Conservation (phyloP, 345 rosid genomes). For the Gynandropsis gynandra region DNA sequence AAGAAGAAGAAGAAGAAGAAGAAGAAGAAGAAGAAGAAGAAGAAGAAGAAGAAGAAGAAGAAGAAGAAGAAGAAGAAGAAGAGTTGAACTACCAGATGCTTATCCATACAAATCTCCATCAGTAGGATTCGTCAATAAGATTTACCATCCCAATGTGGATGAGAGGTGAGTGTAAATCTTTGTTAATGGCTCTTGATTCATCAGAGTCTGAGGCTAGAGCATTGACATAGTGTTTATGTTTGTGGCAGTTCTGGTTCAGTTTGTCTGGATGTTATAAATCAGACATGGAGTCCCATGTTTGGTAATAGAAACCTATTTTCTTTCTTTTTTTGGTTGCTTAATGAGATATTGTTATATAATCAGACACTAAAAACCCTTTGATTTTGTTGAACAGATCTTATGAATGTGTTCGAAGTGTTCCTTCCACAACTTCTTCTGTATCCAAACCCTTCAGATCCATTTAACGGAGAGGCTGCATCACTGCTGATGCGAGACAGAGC, state of each 20-base stretch:
- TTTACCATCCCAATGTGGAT: conserved; percentile 83
- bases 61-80: conserved; percentile 45
- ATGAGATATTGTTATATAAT: conserved; percentile 11
- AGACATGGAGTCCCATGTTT: conserved; percentile 69
- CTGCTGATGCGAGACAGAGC: conserved; percentile 50
- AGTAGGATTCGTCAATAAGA: conserved; percentile 50
- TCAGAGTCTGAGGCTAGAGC: neutral
- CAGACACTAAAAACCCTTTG: too few relatives aligned
- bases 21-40: too few relatives aligned
- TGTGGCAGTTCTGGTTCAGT: conserved; percentile 61
- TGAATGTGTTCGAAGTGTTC: conserved; percentile 68
- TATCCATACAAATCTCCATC: conserved; percentile 77
- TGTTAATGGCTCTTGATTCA: neutral
- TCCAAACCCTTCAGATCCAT: conserved; percentile 73
- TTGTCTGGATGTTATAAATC: conserved; percentile 87
- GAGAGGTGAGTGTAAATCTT: conserved; percentile 40
- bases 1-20: too few relatives aligned
- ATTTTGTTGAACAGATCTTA: conserved; percentile 49
- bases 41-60: too few relatives aligned
- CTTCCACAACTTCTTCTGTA: conserved; percentile 74
- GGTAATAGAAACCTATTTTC: conserved; percentile 29
- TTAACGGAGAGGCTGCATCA: conserved; percentile 77
- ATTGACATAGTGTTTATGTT: neutral
- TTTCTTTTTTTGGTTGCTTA: neutral
- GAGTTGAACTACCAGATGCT: conserved; percentile 87